These are phyloP conservation scores for Serendipita indica DNA, from an alignment of 768 basidiomycete species.

Conservation along the genomic window DNA sequence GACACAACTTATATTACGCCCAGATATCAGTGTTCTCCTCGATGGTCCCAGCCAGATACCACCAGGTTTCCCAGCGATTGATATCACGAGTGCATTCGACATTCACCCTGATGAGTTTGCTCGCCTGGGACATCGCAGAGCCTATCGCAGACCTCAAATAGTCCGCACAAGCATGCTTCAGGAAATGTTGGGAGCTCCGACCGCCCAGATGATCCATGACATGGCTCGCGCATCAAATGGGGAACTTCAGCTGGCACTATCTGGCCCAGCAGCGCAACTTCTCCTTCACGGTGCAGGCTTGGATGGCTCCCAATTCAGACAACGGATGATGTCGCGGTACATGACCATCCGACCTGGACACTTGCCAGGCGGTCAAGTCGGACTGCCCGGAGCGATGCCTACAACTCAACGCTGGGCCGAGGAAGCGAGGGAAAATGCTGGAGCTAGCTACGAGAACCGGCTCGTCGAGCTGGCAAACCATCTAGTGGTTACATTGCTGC, in stretches of 20 bases:
- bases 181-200: constrained; percentile 1
- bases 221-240: not conserved
- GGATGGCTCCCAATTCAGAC: constrained; percentile 1
- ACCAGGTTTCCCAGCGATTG: not conserved
- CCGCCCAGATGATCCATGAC: not conserved
- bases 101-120: not conserved
- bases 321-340: constrained; percentile 7
- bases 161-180: constrained; percentile 4
- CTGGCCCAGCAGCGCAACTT: not conserved
- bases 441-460: constrained; percentile 55
- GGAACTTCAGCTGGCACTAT: not conserved
- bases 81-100: not conserved
- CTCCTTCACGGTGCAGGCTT: not conserved
- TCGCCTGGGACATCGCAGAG: not conserved
- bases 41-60: not conserved
- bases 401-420: constrained; percentile 83
- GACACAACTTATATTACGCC: not conserved
- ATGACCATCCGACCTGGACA: constrained; percentile 14
- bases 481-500: constrained; percentile 56
- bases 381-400: constrained; percentile 56
- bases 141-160: not conserved
- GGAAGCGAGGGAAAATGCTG: constrained; percentile 69
- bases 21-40: not conserved
- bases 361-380: constrained; percentile 23
- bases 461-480: constrained; percentile 55